These are phyloP conservation scores for Cryptosporidium baileyi DNA, from an alignment of 169 alveolate genomes.

Conservation along the genomic window DNA sequence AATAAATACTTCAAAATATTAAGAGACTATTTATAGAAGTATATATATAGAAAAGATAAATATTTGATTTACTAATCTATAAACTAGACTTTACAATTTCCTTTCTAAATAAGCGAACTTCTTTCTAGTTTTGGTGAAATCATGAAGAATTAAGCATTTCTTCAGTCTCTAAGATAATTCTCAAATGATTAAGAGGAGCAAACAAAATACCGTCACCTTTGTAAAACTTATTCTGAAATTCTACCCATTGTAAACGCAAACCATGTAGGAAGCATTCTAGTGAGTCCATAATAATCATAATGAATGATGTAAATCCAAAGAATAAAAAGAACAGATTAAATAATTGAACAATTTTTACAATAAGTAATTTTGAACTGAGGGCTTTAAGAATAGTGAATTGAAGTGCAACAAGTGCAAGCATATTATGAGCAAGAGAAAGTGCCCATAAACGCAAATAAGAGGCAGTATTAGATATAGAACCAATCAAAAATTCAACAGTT, in stretches of 20 bases:
- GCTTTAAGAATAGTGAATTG: constrained; percentile 39
- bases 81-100: too few species aligned
- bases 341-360: constrained; percentile 68
- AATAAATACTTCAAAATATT: too few species aligned
- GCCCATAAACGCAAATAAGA: constrained; percentile 99
- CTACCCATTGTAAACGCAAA: constrained; percentile 99
- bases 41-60: too few species aligned
- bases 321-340: constrained; percentile 75
- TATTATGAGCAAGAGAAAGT: constrained; percentile 97
- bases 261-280: constrained; percentile 99
- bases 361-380: not conserved
- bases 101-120: too few species aligned
- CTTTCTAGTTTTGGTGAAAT: too few species aligned
- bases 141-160: constrained; percentile 42
- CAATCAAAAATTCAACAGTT: constrained; percentile 98
- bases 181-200: constrained; percentile 82
- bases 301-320: constrained; percentile 91
- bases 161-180: constrained; percentile 56
- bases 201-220: constrained; percentile 97
- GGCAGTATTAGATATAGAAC: constrained; percentile 98
- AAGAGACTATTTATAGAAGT: too few species aligned
- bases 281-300: constrained; percentile 97
- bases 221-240: constrained; percentile 98
- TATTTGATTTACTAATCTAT: too few species aligned
- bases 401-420: constrained; percentile 80